phyloP scores from a whole-genome alignment of 1,139 yeast genomes.

The Protomyces lactucae-debilis region DNA sequence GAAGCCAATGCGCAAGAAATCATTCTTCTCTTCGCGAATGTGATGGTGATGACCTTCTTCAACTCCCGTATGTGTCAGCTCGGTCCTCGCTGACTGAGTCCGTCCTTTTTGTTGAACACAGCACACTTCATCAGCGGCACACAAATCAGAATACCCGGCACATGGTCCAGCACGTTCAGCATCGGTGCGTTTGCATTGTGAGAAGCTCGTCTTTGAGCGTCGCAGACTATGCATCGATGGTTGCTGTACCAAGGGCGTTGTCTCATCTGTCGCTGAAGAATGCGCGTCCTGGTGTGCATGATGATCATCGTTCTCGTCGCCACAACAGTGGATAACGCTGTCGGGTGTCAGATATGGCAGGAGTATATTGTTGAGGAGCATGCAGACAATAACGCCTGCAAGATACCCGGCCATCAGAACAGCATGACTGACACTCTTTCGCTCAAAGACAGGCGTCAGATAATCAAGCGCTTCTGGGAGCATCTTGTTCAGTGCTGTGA shows the following conservation, averaged over 20 bases:
- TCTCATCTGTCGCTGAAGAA: neutral
- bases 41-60: conserved; percentile 7
- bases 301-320: neutral
- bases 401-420: conserved; percentile 37
- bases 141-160: neutral
- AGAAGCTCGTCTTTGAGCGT: neutral
- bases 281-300: neutral
- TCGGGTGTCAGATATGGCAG: conserved; percentile 44
- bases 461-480: conserved; percentile 52
- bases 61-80: conserved; percentile 57
- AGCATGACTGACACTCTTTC: conserved; percentile 31
- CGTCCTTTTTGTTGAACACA: neutral
- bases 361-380: conserved; percentile 47
- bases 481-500: conserved; percentile 60
- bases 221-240: neutral
- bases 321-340: conserved; percentile 25
- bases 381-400: conserved; percentile 52
- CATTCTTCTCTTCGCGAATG: conserved; percentile 38
- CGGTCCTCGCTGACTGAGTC: conserved; percentile 37
- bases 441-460: conserved; percentile 34
- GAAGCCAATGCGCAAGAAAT: conserved; percentile 74
- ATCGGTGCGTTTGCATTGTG: neutral
- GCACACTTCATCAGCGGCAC: neutral
- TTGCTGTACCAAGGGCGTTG: neutral
- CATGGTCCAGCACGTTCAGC: neutral